These are phyloP conservation scores for Xerocomellus chrysenteron DNA, from an alignment of 768 basidiomycete genomes.

Conservation along the genomic window DNA sequence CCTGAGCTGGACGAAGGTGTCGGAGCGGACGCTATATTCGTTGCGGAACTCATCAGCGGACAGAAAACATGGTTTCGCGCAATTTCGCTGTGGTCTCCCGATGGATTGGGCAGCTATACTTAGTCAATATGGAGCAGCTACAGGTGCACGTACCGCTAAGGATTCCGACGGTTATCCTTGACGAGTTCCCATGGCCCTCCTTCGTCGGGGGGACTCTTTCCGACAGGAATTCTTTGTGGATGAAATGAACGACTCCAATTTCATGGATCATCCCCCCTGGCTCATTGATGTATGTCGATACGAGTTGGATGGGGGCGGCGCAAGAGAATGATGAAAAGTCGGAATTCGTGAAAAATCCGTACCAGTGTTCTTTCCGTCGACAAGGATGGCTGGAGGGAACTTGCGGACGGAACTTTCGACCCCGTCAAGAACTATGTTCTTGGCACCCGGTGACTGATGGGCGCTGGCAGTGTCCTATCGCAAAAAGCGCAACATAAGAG, in stretches of 20 bases:
- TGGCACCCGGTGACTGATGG: background rate
- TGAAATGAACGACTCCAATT: background rate
- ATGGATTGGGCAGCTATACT: slow-evolving; percentile 4
- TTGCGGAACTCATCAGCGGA: slow-evolving; percentile 57
- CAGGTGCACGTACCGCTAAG: slow-evolving; percentile 38
- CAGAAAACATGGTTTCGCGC: slow-evolving; percentile 34
- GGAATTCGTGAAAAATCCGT: background rate
- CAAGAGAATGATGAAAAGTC: background rate
- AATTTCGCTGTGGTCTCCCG: slow-evolving; percentile 33
- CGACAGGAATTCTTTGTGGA: background rate
- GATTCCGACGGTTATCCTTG: slow-evolving; percentile 9
- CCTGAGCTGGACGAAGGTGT: slow-evolving; percentile 44
- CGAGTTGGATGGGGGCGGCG: background rate
- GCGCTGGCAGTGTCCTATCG: background rate
- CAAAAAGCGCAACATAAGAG: slow-evolving; percentile 1
- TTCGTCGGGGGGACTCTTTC: background rate
- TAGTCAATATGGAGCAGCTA: slow-evolving; percentile 31
- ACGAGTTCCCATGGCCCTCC: background rate
- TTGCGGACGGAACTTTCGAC: background rate
- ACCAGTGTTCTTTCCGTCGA: background rate
- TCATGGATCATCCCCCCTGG: background rate
- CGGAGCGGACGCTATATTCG: slow-evolving; percentile 49
- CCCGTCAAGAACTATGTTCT: background rate
- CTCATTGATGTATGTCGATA: background rate
- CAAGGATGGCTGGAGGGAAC: background rate